Percentiles rank a stretch among this genome's conserved stretches.
phyloP scores from a whole-genome alignment of 805 yeast genomes.

The Lachancea sp. region DNA sequence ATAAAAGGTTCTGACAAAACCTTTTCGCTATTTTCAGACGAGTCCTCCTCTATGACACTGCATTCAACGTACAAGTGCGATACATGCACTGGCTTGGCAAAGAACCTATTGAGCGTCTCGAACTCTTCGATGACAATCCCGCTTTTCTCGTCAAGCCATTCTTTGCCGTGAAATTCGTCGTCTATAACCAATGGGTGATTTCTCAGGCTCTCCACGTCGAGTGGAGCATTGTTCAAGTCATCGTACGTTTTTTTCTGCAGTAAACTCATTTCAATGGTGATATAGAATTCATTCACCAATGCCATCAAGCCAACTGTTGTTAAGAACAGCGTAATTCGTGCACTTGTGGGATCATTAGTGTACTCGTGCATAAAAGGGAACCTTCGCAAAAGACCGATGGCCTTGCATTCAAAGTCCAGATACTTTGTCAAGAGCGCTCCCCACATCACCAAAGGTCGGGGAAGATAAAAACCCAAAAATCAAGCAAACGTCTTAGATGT shows the following conservation, averaged over 20 bases:
- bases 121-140: constrained; percentile 32
- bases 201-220: constrained; percentile 23
- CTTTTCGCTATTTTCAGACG: constrained; percentile 9
- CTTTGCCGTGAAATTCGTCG: constrained; percentile 31
- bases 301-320: constrained; percentile 30
- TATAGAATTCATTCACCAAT: constrained; percentile 29
- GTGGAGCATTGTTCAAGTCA: constrained; percentile 26
- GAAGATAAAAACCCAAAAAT: no score
- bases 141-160: constrained; percentile 27
- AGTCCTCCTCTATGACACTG: constrained; percentile 29
- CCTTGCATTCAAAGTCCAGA: constrained; percentile 17
- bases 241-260: constrained; percentile 30
- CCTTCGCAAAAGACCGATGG: constrained; percentile 15
- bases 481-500: no score
- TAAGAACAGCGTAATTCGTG: constrained; percentile 30
- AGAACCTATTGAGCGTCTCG: constrained; percentile 52
- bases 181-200: constrained; percentile 27
- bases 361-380: constrained; percentile 11
- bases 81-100: constrained; percentile 72
- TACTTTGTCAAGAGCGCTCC: constrained; percentile 5
- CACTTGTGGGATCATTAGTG: constrained; percentile 28
- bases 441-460: background rate
- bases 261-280: constrained; percentile 31
- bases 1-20: constrained; percentile 35
- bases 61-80: constrained; percentile 61